phyloP scores from a whole-genome alignment of 257 asterid species.

The Rehmannia glutinosa region DNA sequence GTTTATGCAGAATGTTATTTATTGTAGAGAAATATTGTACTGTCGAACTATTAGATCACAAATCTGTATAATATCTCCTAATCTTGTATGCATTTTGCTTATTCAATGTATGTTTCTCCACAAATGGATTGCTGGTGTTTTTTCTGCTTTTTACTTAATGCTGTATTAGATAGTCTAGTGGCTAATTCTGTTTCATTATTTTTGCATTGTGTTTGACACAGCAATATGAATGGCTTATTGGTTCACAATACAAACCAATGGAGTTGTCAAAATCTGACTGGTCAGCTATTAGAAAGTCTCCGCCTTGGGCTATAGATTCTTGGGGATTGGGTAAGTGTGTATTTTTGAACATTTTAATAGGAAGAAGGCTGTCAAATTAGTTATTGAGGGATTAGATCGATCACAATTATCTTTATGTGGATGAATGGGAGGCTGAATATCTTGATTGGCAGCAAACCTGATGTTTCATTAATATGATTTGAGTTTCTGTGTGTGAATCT shows the following conservation, averaged over 20 bases:
- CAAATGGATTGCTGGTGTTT: not conserved
- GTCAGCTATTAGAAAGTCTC: slow-evolving; percentile 81
- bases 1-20: not conserved
- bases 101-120: not conserved
- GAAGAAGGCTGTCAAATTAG: not conserved
- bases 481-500: not conserved
- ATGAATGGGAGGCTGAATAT: slow-evolving; percentile 10
- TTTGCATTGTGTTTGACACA: slow-evolving; percentile 31
- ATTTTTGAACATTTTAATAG: slow-evolving; percentile 3
- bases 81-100: slow-evolving; percentile 3
- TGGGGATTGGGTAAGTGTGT: slow-evolving; percentile 95
- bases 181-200: slow-evolving; percentile 11
- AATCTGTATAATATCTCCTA: not conserved
- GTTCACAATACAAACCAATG: slow-evolving; percentile 88
- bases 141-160: slow-evolving; percentile 12
- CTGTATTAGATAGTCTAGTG: slow-evolving; percentile 8
- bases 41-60: not conserved
- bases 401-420: not conserved
- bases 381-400: slow-evolving; percentile 9
- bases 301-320: slow-evolving; percentile 95
- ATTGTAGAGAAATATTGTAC: not conserved
- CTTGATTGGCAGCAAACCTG: slow-evolving; percentile 11
- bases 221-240: slow-evolving; percentile 99
- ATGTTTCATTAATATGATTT: slow-evolving; percentile 8
- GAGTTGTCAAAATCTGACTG: slow-evolving; percentile 92